Percentiles rank a stretch among this genome's conserved stretches.
Evolutionary conservation across 75 land plant species (phyloP).

Genomic region (Selaginella tamariscina): DNA sequence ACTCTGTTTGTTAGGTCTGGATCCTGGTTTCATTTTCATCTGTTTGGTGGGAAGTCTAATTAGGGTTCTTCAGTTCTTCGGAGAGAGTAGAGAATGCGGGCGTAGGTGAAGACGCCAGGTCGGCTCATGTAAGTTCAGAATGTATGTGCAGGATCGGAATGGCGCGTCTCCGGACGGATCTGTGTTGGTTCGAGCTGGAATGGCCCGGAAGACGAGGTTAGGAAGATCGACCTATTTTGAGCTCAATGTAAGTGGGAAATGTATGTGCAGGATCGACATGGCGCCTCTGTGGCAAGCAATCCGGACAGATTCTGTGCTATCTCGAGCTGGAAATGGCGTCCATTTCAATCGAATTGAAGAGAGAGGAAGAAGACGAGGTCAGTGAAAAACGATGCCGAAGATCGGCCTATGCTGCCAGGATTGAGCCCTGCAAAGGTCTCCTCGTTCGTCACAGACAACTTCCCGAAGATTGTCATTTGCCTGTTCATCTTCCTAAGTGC

Average conservation of each 20-base stretch:
- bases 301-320: too few species aligned
- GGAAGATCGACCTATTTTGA: too few species aligned
- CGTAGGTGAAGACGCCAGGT: background rate
- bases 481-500: constrained; percentile 42
- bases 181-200: too few species aligned
- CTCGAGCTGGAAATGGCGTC: background rate
- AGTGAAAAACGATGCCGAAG: background rate
- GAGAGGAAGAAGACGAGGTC: constrained; percentile 9
- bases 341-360: constrained; percentile 6
- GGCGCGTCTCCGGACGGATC: background rate
- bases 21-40: background rate
- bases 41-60: constrained; percentile 3
- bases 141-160: background rate
- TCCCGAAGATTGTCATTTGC: constrained; percentile 48
- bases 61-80: background rate
- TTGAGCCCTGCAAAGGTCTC: background rate
- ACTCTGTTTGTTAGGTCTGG: too few species aligned
- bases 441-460: constrained; percentile 28
- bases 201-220: too few species aligned
- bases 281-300: too few species aligned
- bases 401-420: background rate
- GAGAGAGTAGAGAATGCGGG: background rate
- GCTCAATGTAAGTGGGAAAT: too few species aligned
- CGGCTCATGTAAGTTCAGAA: background rate
- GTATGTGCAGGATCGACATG: too few species aligned